phyloP scores from a whole-genome alignment of 441 rosid genomes.

The Caryocar brasiliense region DNA sequence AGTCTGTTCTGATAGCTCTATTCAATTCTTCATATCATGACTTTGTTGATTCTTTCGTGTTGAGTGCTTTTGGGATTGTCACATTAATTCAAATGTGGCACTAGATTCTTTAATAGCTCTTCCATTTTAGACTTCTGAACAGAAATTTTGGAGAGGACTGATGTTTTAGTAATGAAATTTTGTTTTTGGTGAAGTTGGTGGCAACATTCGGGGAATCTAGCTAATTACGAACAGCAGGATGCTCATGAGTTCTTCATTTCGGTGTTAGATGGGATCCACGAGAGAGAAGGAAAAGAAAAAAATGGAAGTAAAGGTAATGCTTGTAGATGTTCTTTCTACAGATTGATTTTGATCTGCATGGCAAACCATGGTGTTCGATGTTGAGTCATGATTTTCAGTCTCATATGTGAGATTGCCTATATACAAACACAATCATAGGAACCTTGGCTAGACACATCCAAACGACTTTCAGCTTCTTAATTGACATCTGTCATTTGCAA shows the following conservation, averaged over 20 bases:
- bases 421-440: not conserved
- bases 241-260: slow-evolving; percentile 90
- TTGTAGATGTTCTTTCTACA: slow-evolving; percentile 6
- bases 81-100: not conserved
- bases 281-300: slow-evolving; percentile 46
- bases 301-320: slow-evolving; percentile 46
- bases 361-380: not conserved
- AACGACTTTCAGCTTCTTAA: not conserved
- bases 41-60: slow-evolving; percentile 7
- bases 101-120: slow-evolving; percentile 7
- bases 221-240: slow-evolving; percentile 78
- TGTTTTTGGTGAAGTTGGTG: slow-evolving; percentile 67
- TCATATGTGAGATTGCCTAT: not conserved
- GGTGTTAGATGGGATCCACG: slow-evolving; percentile 66
- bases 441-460: not conserved
- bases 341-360: not conserved
- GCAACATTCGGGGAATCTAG: slow-evolving; percentile 70
- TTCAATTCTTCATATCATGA: not conserved
- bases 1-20: slow-evolving; percentile 1
- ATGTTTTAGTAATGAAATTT: slow-evolving; percentile 26
- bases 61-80: slow-evolving; percentile 3
- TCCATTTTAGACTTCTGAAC: slow-evolving; percentile 7
- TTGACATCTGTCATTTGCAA: not conserved
- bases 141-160: slow-evolving; percentile 12
- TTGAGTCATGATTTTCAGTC: not conserved